Base-by-base conservation (phyloP, 2,329 filamentous ascomycete genomes). In the Nemania abortiva region DNA sequence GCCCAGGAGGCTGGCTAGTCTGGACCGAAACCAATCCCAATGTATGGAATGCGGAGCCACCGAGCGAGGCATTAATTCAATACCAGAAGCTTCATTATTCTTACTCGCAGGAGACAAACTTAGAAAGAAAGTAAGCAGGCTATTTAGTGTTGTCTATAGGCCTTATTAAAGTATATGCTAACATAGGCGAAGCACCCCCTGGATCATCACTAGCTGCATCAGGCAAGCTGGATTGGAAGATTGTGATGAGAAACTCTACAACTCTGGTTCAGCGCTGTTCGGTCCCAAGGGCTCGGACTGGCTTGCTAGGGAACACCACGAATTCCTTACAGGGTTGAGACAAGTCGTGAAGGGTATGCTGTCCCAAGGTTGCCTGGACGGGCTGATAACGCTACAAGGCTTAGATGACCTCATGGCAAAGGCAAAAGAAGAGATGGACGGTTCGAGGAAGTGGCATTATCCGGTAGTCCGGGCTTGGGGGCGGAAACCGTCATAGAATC, bases 1-100 rank as follows among this genome's bases (percentile, higher is more conserved):
- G 64, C 6, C 70, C 70, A 5, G 69, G 70, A 3, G 69, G 69
- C 39, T 71, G 69, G 66, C n/a, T 71, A 27, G 64, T 71, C 56
- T 71, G 69, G 59, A n/a, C 27, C 4, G 67, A 63, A 20, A 4
- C 34, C 10, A 24, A n/a, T 22, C 11, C 55, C 10, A 1, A 27
- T 20, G 20, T 61, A 9, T 18, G 37, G 1, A 54, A n/a, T 13
- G 31, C 52, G 6, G 63, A 65, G 54, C 70, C 63, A 6, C 70
- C 65, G 10, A 66, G 61, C 24, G 45, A 68, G 24, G 65, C 53
- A 5, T 6, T 57, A 3, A 63, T 61, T 29, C 39, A 49, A 31
- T 45, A 47, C 13, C 56, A 67, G 49, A 56, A 66, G 52, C 11
- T 63, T 11, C 57, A 64, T n/a, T 66, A 69, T 57, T 50, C 45